These are phyloP conservation scores for Digitaria exilis DNA, from an alignment of 202 grass and related monocot species.

Conservation along the genomic window DNA sequence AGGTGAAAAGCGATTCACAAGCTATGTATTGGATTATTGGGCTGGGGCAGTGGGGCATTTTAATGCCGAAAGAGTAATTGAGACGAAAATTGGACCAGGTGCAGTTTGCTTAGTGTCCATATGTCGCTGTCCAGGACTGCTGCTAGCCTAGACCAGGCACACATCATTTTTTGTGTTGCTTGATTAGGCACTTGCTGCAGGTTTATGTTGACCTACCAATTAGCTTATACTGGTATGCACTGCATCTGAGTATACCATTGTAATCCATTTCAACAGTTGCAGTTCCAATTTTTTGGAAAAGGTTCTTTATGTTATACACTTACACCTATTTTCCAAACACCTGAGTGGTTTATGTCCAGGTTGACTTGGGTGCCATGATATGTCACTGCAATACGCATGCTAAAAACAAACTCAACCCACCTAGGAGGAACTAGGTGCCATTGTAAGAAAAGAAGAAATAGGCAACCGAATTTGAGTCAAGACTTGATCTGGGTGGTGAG, in stretches of 20 bases:
- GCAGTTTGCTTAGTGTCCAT: background rate
- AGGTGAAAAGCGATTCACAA: background rate
- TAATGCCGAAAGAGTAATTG: background rate
- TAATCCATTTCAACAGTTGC: background rate
- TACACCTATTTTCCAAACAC: background rate
- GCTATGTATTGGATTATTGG: background rate
- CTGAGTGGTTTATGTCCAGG: background rate
- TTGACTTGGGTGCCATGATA: background rate
- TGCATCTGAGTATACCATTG: background rate
- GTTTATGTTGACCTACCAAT: background rate
- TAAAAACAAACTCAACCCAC: background rate
- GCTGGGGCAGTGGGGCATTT: background rate
- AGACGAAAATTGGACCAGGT: background rate
- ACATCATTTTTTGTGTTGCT: background rate
- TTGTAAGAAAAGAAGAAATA: background rate
- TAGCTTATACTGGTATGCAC: background rate
- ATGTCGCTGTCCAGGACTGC: background rate
- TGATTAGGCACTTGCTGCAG: background rate
- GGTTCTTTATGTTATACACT: background rate
- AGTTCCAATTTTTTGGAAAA: background rate
- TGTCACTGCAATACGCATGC: background rate
- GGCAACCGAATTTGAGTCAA: background rate
- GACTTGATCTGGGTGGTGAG: background rate
- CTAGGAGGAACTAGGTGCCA: background rate
- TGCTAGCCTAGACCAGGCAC: background rate